Evolutionary conservation across 192 early-diverging fungal genomes (phyloP).

Genomic region (Jimgerdemannia flammicorona): DNA sequence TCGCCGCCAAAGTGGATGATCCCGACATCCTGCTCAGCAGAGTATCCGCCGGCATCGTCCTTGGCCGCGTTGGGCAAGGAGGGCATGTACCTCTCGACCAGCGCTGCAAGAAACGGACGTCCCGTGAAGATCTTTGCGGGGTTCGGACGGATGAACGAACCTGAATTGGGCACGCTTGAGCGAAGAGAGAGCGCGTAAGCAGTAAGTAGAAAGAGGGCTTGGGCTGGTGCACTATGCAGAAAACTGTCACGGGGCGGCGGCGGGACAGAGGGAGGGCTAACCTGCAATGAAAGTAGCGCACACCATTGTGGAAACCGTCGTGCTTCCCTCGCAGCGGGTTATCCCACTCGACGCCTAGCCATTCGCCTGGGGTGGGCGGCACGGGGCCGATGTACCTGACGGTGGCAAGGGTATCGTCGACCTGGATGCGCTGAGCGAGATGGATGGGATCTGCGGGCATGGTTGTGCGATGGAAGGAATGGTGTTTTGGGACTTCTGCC

Average conservation of each 20-base stretch:
- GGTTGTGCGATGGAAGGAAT: too few species aligned
- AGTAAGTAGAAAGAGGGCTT: too few species aligned
- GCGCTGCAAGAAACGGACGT: constrained; percentile 30
- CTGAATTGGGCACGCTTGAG: constrained; percentile 28
- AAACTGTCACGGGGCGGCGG: too few species aligned
- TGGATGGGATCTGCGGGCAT: background rate
- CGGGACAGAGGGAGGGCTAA: too few species aligned
- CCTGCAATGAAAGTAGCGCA: constrained; percentile 51
- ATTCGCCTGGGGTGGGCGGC: constrained; percentile 39
- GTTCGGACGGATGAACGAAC: constrained; percentile 49
- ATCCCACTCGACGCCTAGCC: constrained; percentile 67
- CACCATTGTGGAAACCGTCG: constrained; percentile 47
- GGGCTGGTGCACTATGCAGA: background rate
- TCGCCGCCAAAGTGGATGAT: constrained; percentile 38
- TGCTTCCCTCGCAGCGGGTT: constrained; percentile 55
- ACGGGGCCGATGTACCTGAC: constrained; percentile 28
- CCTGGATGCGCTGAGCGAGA: background rate
- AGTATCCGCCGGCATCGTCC: constrained; percentile 10
- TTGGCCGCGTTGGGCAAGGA: background rate
- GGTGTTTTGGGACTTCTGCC: too few species aligned
- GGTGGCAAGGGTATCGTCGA: background rate
- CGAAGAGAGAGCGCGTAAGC: too few species aligned
- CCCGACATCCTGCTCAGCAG: constrained; percentile 22
- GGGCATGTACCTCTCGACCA: constrained; percentile 42
- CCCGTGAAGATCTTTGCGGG: constrained; percentile 41